These are phyloP conservation scores for Lablab purpureus DNA, from an alignment of 306 rosid genomes.

Conservation along the genomic window DNA sequence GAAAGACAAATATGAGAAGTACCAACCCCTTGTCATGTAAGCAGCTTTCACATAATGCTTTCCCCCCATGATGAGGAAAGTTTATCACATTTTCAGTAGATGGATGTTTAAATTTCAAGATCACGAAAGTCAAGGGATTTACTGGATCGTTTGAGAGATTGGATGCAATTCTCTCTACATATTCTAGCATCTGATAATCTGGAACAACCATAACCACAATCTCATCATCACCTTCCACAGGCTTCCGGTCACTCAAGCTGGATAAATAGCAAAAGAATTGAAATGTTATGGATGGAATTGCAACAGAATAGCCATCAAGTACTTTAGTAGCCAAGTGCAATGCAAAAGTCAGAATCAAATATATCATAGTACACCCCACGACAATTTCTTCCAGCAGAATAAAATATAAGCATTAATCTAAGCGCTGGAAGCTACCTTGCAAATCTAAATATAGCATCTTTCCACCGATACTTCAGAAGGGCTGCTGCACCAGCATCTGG, in stretches of 20 bases:
- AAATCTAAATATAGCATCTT: slow-evolving; percentile 80
- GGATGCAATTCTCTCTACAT: slow-evolving; percentile 88
- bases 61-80: slow-evolving; percentile 18
- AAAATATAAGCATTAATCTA: slow-evolving; percentile 15
- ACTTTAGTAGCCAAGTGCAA: slow-evolving; percentile 17
- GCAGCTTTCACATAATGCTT: slow-evolving; percentile 23
- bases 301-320: slow-evolving; percentile 35
- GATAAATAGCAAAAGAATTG: slow-evolving; percentile 31
- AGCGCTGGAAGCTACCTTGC: slow-evolving; percentile 69
- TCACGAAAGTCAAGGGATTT: slow-evolving; percentile 45
- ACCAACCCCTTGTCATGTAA: slow-evolving; percentile 27
- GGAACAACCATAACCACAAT: slow-evolving; percentile 97
- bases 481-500: slow-evolving; percentile 99
- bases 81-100: slow-evolving; percentile 1
- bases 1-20: slow-evolving; percentile 29
- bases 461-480: slow-evolving; percentile 87
- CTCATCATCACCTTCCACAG: slow-evolving; percentile 82
- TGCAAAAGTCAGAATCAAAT: slow-evolving; percentile 31
- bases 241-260: slow-evolving; percentile 95
- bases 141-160: slow-evolving; percentile 85
- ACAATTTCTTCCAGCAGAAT: slow-evolving; percentile 27
- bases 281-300: background rate
- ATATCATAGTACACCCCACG: background rate
- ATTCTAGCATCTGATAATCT: slow-evolving; percentile 92
- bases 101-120: slow-evolving; percentile 42